These are phyloP conservation scores for Gymnopilus junonius DNA, from an alignment of 768 basidiomycete genomes.

Conservation along the genomic window DNA sequence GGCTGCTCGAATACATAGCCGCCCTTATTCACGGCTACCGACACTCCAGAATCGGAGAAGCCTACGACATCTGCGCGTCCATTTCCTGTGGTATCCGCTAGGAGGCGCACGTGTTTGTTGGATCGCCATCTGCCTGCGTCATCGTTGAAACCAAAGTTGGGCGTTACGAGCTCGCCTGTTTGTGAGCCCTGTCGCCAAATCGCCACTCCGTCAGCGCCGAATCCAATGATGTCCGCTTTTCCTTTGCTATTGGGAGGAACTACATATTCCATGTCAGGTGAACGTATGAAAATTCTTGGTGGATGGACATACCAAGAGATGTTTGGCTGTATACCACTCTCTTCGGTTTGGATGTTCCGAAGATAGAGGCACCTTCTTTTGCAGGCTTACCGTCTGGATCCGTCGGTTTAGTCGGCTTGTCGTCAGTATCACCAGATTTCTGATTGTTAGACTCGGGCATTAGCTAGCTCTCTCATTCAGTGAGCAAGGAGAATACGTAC, in stretches of 20 bases:
- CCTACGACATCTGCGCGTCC: not conserved
- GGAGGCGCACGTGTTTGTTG: not conserved
- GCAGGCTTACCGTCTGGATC: not conserved
- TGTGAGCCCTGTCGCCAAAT: not conserved
- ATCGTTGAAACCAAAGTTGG: not conserved
- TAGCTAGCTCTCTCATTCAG: too few species aligned
- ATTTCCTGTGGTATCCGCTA: not conserved
- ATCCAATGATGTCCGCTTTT: not conserved
- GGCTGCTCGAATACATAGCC: not conserved
- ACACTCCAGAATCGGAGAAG: not conserved
- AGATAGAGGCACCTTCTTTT: too few species aligned
- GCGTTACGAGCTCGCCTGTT: not conserved
- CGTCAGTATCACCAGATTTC: too few species aligned
- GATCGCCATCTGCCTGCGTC: not conserved
- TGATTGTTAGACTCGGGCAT: too few species aligned
- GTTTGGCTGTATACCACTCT: not conserved
- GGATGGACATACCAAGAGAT: not conserved
- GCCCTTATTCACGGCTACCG: not conserved
- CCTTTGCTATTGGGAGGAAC: not conserved
- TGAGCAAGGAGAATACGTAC: too few species aligned
- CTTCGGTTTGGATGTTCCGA: too few species aligned
- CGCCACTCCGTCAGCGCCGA: not conserved
- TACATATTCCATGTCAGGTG: not conserved
- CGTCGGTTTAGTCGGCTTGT: too few species aligned
- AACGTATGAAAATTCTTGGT: not conserved